Conservation (phyloP, 2,329 filamentous ascomycete species). For the Xylaria sp. region DNA sequence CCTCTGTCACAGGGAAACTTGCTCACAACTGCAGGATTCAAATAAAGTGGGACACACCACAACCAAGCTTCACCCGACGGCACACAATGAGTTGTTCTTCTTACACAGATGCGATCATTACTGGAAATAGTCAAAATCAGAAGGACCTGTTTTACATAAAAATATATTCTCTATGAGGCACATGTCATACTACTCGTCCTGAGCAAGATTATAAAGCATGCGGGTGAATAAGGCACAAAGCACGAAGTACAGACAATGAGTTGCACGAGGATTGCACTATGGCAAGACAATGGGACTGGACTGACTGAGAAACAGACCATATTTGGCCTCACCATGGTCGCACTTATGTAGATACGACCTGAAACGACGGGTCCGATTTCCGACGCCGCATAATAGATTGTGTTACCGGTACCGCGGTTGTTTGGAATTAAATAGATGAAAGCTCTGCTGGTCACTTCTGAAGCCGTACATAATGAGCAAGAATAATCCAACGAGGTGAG, state of each 20-base stretch:
- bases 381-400: not conserved
- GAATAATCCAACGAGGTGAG: slow-evolving; percentile 12
- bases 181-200: not conserved
- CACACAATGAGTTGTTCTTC: not conserved
- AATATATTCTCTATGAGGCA: slow-evolving; percentile 5
- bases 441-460: not conserved
- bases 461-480: slow-evolving; percentile 21
- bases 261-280: not conserved
- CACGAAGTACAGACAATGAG: not conserved
- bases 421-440: not conserved
- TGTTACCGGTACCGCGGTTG: slow-evolving; percentile 1
- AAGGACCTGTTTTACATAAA: not conserved
- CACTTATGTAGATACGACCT: not conserved
- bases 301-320: not conserved
- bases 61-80: not conserved
- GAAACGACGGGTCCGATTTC: not conserved
- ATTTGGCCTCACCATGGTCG: not conserved
- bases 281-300: not conserved
- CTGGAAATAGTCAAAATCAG: not conserved
- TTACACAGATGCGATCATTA: slow-evolving; percentile 15
- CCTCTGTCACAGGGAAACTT: slow-evolving; percentile 27
- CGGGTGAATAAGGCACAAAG: slow-evolving; percentile 12
- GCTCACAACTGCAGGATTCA: slow-evolving; percentile 17
- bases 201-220: not conserved
- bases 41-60: slow-evolving; percentile 19